These are phyloP conservation scores for Globisporangium barbulae DNA, from an alignment of 352 stramenopile genomes.

Conservation along the genomic window DNA sequence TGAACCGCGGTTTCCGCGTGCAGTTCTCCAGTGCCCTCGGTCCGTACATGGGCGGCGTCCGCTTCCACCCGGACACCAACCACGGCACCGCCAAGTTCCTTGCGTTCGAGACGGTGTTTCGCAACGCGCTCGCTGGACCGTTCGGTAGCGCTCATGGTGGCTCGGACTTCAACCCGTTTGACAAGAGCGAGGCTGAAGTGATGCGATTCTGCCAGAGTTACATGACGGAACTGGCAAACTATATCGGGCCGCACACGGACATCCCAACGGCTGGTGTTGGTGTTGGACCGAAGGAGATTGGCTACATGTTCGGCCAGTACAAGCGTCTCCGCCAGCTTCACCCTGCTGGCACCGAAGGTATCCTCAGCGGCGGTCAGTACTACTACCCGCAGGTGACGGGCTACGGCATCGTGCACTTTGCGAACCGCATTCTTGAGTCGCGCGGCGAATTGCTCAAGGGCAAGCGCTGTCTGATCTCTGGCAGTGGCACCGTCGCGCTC, in stretches of 20 bases:
- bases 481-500: slow-evolving; percentile 92
- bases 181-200: slow-evolving; percentile 97
- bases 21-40: slow-evolving; percentile 93
- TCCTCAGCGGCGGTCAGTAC: slow-evolving; percentile 87
- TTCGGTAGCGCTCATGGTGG: slow-evolving; percentile 86
- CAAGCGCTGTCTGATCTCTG: slow-evolving; percentile 96
- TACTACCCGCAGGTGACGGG: slow-evolving; percentile 91
- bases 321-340: slow-evolving; percentile 92
- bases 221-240: slow-evolving; percentile 98
- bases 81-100: slow-evolving; percentile 89
- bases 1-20: slow-evolving; percentile 97
- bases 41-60: slow-evolving; percentile 95
- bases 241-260: slow-evolving; percentile 96
- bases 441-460: slow-evolving; percentile 93
- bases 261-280: slow-evolving; percentile 94
- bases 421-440: slow-evolving; percentile 90
- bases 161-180: slow-evolving; percentile 96
- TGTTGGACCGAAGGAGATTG: slow-evolving; percentile 92
- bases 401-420: slow-evolving; percentile 95
- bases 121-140: slow-evolving; percentile 89
- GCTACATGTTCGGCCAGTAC: slow-evolving; percentile 98
- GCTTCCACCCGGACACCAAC: slow-evolving; percentile 93
- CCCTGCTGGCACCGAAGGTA: slow-evolving; percentile 74
- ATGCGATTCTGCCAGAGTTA: slow-evolving; percentile 98
- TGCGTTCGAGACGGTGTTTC: slow-evolving; percentile 95